Percentiles rank a stretch among this genome's conserved stretches.
phyloP scores from a whole-genome alignment of 2,329 filamentous ascomycete species.

The Colletotrichum salicis region DNA sequence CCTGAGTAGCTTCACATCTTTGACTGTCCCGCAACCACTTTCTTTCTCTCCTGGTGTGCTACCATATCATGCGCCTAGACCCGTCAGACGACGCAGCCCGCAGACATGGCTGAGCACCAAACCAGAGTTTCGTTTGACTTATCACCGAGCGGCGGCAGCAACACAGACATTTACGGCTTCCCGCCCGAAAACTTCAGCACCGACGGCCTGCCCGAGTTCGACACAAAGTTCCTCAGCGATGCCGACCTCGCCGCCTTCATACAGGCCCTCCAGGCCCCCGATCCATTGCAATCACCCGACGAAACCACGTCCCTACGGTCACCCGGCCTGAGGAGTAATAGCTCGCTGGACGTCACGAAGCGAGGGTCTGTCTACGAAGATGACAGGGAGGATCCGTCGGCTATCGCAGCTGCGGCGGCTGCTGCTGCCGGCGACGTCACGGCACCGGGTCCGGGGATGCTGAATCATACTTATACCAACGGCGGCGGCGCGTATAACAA shows the following conservation, averaged over 20 bases:
- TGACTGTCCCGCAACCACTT: background rate
- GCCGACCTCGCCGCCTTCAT: constrained; percentile 83
- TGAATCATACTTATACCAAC: constrained; percentile 21
- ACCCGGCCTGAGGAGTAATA: constrained; percentile 52
- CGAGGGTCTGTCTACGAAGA: constrained; percentile 47
- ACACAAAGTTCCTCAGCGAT: constrained; percentile 79
- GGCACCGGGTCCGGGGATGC: constrained; percentile 25
- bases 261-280: constrained; percentile 83
- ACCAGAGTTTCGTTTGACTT: constrained; percentile 34
- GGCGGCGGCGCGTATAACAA: constrained; percentile 7
- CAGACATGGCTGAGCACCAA: constrained; percentile 37
- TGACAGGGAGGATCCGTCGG: constrained; percentile 46
- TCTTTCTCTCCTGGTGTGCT: background rate
- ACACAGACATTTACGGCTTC: constrained; percentile 63
- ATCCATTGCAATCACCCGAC: constrained; percentile 74
- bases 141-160: constrained; percentile 40
- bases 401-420: constrained; percentile 51
- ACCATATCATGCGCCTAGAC: constrained; percentile 32
- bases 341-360: constrained; percentile 55
- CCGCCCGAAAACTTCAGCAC: constrained; percentile 74
- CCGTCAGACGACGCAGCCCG: constrained; percentile 16
- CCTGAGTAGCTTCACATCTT: background rate
- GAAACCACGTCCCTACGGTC: constrained; percentile 54
- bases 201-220: constrained; percentile 78
- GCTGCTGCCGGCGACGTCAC: constrained; percentile 51